Evolutionary conservation across 1,139 yeast genomes (phyloP).

Genomic region (Entelexis paramagnoliae): DNA sequence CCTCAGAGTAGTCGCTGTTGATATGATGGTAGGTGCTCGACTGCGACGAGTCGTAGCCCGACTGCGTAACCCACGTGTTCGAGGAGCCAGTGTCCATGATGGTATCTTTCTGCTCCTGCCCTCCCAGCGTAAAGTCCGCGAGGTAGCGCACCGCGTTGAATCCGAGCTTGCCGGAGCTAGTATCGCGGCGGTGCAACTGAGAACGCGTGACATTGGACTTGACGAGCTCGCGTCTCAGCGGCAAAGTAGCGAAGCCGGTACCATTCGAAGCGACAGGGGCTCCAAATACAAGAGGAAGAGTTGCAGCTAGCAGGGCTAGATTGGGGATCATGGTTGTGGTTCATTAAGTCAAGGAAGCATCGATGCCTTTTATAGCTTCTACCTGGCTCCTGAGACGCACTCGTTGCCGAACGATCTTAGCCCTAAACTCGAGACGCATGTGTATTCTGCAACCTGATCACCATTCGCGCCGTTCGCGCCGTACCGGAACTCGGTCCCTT

Average conservation of each 20-base stretch:
- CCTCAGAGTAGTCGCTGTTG: conserved; percentile 10
- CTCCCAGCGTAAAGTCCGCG: conserved; percentile 47
- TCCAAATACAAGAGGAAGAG: not conserved
- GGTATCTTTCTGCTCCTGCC: conserved; percentile 29
- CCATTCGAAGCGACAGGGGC: not conserved
- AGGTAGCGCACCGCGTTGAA: conserved; percentile 44
- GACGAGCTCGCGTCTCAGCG: conserved; percentile 1
- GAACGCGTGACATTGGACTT: not conserved
- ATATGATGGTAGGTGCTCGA: conserved; percentile 36
- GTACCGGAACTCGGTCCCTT: too few species aligned
- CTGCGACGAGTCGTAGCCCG: conserved; percentile 33
- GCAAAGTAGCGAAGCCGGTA: not conserved
- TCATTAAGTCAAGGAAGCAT: not conserved
- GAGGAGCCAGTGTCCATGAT: conserved; percentile 39
- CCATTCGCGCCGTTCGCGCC: too few species aligned
- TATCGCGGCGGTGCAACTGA: not conserved
- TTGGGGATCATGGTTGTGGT: not conserved
- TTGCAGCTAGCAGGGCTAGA: not conserved
- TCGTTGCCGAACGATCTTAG: too few species aligned
- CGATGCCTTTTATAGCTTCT: not conserved
- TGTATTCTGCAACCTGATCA: too few species aligned
- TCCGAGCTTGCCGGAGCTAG: not conserved
- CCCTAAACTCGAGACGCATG: too few species aligned
- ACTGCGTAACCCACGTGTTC: conserved; percentile 32
- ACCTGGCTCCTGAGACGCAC: too few species aligned